Percentiles rank a stretch among this genome's conserved stretches.
These are phyloP conservation scores for Fusarium pseudograminearum DNA, from an alignment of 2,329 filamentous ascomycete species.

Conservation along the genomic window DNA sequence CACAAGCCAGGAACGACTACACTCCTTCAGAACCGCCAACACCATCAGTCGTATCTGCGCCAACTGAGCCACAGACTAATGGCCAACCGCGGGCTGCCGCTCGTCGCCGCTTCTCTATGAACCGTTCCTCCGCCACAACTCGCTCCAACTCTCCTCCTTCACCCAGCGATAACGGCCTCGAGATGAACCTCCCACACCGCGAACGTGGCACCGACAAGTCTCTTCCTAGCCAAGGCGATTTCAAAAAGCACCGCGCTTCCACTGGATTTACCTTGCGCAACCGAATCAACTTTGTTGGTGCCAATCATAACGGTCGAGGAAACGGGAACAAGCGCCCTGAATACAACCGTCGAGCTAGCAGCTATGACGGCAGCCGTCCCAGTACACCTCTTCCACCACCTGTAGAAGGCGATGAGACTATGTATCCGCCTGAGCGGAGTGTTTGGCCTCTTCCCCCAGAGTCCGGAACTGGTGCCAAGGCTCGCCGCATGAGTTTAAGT, in stretches of 20 bases:
- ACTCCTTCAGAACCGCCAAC: conserved; percentile 43
- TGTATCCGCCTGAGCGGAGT: conserved; percentile 57
- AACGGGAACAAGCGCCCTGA: conserved; percentile 42
- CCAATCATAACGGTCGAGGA: conserved; percentile 35
- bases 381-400: conserved; percentile 36
- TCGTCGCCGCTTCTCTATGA: conserved; percentile 60
- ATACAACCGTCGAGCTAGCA: conserved; percentile 58
- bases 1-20: conserved; percentile 46
- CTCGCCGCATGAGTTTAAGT: conserved; percentile 79
- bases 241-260: conserved; percentile 64
- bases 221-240: conserved; percentile 59
- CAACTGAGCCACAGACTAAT: conserved; percentile 47
- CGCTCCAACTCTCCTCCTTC: conserved; percentile 65
- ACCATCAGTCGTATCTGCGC: conserved; percentile 44
- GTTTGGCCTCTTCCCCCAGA: conserved; percentile 73
- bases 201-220: conserved; percentile 45
- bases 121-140: conserved; percentile 59
- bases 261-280: conserved; percentile 64
- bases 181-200: conserved; percentile 53
- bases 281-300: conserved; percentile 61
- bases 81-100: conserved; percentile 45
- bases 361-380: conserved; percentile 59
- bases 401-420: conserved; percentile 44
- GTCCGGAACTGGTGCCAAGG: conserved; percentile 80
- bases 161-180: conserved; percentile 58